phyloP scores from a whole-genome alignment of 495 filamentous ascomycete genomes.

The Chaetomium tenue region DNA sequence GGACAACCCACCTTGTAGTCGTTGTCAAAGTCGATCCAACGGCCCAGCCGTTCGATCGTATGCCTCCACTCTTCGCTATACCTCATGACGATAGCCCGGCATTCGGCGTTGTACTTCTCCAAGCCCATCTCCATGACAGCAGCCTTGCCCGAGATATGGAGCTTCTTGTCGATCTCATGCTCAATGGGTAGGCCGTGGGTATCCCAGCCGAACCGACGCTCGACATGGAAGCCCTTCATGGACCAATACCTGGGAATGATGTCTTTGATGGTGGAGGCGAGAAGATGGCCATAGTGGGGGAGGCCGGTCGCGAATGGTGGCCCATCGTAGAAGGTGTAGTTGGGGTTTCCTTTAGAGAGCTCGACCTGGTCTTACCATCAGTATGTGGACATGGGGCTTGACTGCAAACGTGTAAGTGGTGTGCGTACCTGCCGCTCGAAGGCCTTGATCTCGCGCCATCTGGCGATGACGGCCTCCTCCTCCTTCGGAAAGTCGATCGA shows the following conservation, averaged over 20 bases:
- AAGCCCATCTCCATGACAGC: constrained; percentile 86
- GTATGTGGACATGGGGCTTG: neutral
- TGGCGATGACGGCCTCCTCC: constrained; percentile 74
- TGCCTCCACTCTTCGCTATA: constrained; percentile 86
- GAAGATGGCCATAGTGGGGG: constrained; percentile 93
- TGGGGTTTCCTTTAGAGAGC: constrained; percentile 60
- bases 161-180: constrained; percentile 97
- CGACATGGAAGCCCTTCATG: constrained; percentile 91
- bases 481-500: constrained; percentile 90
- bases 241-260: constrained; percentile 97
- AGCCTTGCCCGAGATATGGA: constrained; percentile 83
- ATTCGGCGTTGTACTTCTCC: constrained; percentile 89
- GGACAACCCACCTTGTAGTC: constrained; percentile 77
- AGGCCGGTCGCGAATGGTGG: constrained; percentile 61
- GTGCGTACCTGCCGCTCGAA: constrained; percentile 56
- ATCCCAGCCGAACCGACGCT: constrained; percentile 72
- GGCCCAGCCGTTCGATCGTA: constrained; percentile 84
- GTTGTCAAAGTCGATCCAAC: constrained; percentile 99
- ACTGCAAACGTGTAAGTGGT: neutral
- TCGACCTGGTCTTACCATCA: constrained; percentile 40
- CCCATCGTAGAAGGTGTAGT: constrained; percentile 84
- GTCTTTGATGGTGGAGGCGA: constrained; percentile 96
- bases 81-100: constrained; percentile 90
- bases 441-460: constrained; percentile 88
- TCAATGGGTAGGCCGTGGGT: constrained; percentile 96